These are phyloP conservation scores for Balansia obtecta DNA, from an alignment of 2,329 filamentous ascomycete genomes.

Conservation along the genomic window DNA sequence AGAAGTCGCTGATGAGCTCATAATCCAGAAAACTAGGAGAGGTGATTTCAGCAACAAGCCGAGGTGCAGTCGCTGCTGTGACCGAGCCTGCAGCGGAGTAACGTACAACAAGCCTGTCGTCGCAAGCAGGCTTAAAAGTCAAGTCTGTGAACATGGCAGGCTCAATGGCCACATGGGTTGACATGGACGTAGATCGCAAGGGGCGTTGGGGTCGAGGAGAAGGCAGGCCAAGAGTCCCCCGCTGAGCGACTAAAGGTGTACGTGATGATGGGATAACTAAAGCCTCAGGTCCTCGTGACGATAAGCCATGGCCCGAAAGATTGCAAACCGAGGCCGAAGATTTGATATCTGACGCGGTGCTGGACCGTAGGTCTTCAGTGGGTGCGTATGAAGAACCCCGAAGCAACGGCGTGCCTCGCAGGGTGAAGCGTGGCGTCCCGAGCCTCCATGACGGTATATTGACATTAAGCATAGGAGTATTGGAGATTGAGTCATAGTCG, in stretches of 20 bases:
- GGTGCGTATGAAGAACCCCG: slow-evolving; percentile 72
- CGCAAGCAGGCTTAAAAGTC: slow-evolving; percentile 64
- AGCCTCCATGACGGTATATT: slow-evolving; percentile 76
- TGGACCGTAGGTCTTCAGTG: slow-evolving; percentile 57
- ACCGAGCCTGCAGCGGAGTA: slow-evolving; percentile 67
- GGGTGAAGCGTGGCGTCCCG: slow-evolving; percentile 69
- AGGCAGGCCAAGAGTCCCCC: slow-evolving; percentile 15
- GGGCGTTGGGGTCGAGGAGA: slow-evolving; percentile 28
- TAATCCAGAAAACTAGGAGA: slow-evolving; percentile 95
- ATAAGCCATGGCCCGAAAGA: slow-evolving; percentile 14
- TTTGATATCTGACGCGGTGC: slow-evolving; percentile 38
- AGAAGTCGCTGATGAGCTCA: slow-evolving; percentile 93
- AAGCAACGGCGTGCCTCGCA: slow-evolving; percentile 62
- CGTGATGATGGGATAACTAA: slow-evolving; percentile 25
- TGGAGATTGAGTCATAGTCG: slow-evolving; percentile 29
- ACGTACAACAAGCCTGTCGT: slow-evolving; percentile 70
- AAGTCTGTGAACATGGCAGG: slow-evolving; percentile 74
- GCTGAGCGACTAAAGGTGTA: slow-evolving; percentile 13
- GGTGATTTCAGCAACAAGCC: slow-evolving; percentile 90
- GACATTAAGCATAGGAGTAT: slow-evolving; percentile 51
- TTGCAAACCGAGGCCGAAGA: slow-evolving; percentile 20
- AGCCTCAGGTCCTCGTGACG: slow-evolving; percentile 24
- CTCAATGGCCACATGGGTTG: slow-evolving; percentile 41
- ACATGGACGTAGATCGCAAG: slow-evolving; percentile 34
- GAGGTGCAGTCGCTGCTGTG: slow-evolving; percentile 76